Evolutionary conservation across 768 basidiomycete species (phyloP), one percentile per base, ranked within the genome.

Genomic region (Pulveroboletus sp.): DNA sequence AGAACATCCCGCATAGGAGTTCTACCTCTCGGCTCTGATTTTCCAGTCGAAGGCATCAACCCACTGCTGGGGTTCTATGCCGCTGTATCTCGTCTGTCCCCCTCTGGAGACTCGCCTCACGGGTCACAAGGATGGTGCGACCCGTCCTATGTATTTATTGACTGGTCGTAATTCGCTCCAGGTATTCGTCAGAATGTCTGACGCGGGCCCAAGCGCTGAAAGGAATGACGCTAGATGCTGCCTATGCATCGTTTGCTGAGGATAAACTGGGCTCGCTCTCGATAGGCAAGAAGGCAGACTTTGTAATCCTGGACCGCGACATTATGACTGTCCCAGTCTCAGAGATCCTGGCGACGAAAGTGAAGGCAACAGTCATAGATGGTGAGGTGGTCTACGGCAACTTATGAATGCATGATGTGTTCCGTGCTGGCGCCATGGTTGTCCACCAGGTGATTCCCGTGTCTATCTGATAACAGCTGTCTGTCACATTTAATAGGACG

Each of bases 11-110:
- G 65, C 6, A 68, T 71, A n/a, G 67, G 76, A 0, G 65, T 83
- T 13, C 76, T 94, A 3, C 84, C 92, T 0, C 75, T 97, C 2
- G 94, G 95, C 3, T 91, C 92, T 3, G 94, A 97, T 66, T 96
- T 97, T 67, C 95, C 95, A 0, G 84, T 97, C 4, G 94, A 97
- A 67, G 79, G 81, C 9, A 84, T 95, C 46, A 90, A 95, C 61
- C 94, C 95, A 0, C 71, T 97, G 31, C 72, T 87, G 4, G 91
- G 90, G 0, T 94, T 96, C 68, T 92, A 93, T 57, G 93, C 95
- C 6, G 91, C 92, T 0, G 77, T 93, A 2, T 76, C 91, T 1
- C 79, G 94, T 13, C 72, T 90, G 6, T 76, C 78, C 21, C 72
- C 75, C 2, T 73, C 80, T 11, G 92, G 92, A 0, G 70, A 73